A percentile compares a stretch with the other conserved stretches of the same genome.
Conservation (phyloP, 495 filamentous ascomycete species). For the Patellaria atrata region DNA sequence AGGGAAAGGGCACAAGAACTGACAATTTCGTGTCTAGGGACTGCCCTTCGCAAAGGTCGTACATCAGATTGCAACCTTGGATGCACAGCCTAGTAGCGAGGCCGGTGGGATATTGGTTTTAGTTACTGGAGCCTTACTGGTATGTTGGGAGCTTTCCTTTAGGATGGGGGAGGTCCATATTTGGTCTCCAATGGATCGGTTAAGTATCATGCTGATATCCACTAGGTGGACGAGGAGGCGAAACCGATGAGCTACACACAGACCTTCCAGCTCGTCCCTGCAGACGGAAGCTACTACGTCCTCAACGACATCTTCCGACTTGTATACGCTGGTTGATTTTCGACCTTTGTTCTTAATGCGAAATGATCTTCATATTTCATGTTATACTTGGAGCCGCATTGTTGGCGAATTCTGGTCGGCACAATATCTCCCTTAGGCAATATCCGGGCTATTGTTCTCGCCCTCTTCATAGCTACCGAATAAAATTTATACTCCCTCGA, state of each 20-base stretch:
- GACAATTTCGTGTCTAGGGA: slow-evolving; percentile 38
- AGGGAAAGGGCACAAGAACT: too few species aligned
- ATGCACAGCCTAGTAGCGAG: slow-evolving; percentile 57
- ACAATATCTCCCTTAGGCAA: too few species aligned
- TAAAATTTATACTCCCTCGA: too few species aligned
- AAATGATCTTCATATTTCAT: too few species aligned
- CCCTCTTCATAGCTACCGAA: too few species aligned
- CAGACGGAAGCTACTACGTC: slow-evolving; percentile 66
- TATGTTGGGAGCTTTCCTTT: too few species aligned
- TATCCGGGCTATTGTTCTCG: too few species aligned
- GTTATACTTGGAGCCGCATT: too few species aligned
- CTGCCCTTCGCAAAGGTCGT: slow-evolving; percentile 69
- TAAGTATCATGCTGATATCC: slow-evolving; percentile 5
- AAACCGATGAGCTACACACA: slow-evolving; percentile 77
- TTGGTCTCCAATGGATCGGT: too few species aligned
- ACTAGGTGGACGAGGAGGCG: slow-evolving; percentile 66
- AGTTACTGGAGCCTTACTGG: slow-evolving; percentile 70
- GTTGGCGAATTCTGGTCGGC: too few species aligned
- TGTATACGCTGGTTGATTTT: slow-evolving; percentile 49
- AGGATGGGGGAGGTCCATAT: too few species aligned
- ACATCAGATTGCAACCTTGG: slow-evolving; percentile 53
- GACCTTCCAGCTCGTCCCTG: slow-evolving; percentile 64
- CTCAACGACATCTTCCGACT: slow-evolving; percentile 89
- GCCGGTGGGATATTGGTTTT: slow-evolving; percentile 59
- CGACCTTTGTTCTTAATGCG: too few species aligned